Evolutionary conservation across 2,329 filamentous ascomycete genomes (phyloP), one percentile per base, ranked within the genome.

Genomic region (Graphilbum fragrans): DNA sequence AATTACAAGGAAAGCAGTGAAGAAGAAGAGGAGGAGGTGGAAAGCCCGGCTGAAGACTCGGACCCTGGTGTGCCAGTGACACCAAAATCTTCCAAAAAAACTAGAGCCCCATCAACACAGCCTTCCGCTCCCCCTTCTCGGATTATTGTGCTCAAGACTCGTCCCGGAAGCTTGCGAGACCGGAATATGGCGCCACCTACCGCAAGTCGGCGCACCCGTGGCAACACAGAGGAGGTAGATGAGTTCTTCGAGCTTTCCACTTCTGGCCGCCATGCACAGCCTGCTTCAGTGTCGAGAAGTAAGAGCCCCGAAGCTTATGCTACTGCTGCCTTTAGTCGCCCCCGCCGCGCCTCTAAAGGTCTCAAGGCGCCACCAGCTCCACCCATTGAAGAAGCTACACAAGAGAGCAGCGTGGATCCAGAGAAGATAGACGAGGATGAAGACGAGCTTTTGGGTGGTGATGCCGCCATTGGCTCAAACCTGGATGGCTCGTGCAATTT

Each of bases 221-320:
- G 69, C 16, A 66, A 60, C 41, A 74, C 72, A 4, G 72, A 69
- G 35, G 72, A 77, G 37, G 62, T 63, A 0, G 68, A 71, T 23
- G 71, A 76, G 35, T 65, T 77, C 7, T 55, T 77, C 5, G 73
- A 79, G 50, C 60, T 80, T 14, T 72, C 75, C 6, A 72, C 65
- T 49, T 80, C 76, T 8, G 77, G 76, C n/a, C 68, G 64, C 43
- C 75, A 80, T 47, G 68, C 66, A 18, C 63, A 64, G 33, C 54
- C 63, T 2, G 59, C 67, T 23, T 63, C 70, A 32, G 61, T 61
- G 17, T 67, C 68, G 34, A 72, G 72, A 41, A 78, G 72, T 49
- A 66, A 62, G 49, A 77, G 72, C 45, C 75, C 76, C 0, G 75
- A 80, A 47, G 53, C 58, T 14, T 64, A 66, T 22, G 56, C 48